phyloP scores from a whole-genome alignment of 305 asterid species.

The Ilex paraguariensis region DNA sequence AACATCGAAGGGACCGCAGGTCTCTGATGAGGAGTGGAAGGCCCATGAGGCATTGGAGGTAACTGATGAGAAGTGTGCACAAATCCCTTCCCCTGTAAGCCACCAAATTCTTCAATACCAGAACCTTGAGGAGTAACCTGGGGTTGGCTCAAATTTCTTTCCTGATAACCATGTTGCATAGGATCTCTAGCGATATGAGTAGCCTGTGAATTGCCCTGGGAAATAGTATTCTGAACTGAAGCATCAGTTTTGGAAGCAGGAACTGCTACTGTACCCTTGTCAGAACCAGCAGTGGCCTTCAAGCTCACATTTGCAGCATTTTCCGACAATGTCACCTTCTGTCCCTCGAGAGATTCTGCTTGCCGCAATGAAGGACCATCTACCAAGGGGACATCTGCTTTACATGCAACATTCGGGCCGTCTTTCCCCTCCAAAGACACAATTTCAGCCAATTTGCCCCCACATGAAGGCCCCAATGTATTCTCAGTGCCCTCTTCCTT shows the following conservation, averaged over 20 bases:
- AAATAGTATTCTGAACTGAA: too few relatives aligned
- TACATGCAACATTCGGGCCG: slow-evolving; percentile 11
- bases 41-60: slow-evolving; percentile 14
- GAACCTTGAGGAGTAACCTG: not conserved
- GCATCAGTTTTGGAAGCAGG: too few relatives aligned
- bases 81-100: too few relatives aligned
- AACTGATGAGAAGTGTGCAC: slow-evolving; percentile 6
- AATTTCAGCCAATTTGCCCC: slow-evolving; percentile 32
- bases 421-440: slow-evolving; percentile 24
- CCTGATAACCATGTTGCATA: too few relatives aligned
- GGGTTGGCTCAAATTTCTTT: too few relatives aligned
- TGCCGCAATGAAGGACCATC: not conserved
- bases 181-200: too few relatives aligned
- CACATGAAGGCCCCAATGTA: slow-evolving; percentile 35
- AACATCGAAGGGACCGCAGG: slow-evolving; percentile 24
- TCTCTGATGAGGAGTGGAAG: slow-evolving; percentile 15
- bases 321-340: not conserved
- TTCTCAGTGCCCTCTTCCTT: slow-evolving; percentile 30
- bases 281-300: slow-evolving; percentile 21
- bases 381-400: slow-evolving; percentile 22
- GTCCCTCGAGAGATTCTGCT: not conserved
- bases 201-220: too few relatives aligned
- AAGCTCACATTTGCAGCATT: slow-evolving; percentile 9
- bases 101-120: not conserved
- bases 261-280: not conserved